Conservation (phyloP, 495 filamentous ascomycete genomes). For the Chaetomium cochliodes region DNA sequence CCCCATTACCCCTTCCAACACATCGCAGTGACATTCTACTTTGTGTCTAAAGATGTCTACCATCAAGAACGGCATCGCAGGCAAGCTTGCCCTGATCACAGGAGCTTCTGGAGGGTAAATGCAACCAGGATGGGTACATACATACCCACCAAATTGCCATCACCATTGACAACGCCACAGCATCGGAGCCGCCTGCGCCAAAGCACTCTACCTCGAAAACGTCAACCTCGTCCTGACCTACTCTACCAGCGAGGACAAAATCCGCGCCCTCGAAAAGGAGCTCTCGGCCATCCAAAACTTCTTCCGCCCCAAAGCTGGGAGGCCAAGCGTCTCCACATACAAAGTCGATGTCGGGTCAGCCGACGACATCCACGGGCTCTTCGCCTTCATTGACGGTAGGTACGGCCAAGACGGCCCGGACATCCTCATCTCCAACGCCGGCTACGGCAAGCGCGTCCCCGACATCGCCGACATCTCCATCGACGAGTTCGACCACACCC, state of each 20-base stretch:
- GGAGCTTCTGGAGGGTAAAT: slow-evolving; percentile 65
- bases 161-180: slow-evolving; percentile 31
- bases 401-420: slow-evolving; percentile 57
- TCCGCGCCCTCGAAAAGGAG: slow-evolving; percentile 47
- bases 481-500: slow-evolving; percentile 66
- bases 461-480: slow-evolving; percentile 41
- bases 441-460: slow-evolving; percentile 36
- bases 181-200: slow-evolving; percentile 61
- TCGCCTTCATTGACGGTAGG: slow-evolving; percentile 49
- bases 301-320: too few relatives aligned
- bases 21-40: background rate
- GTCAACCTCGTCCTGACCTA: slow-evolving; percentile 62
- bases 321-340: slow-evolving; percentile 59
- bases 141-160: background rate
- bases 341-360: slow-evolving; percentile 56
- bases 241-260: slow-evolving; percentile 49
- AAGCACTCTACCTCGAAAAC: slow-evolving; percentile 53
- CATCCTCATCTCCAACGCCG: slow-evolving; percentile 57
- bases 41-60: slow-evolving; percentile 20
- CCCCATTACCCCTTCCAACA: background rate
- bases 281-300: slow-evolving; percentile 24
- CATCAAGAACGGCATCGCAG: slow-evolving; percentile 53
- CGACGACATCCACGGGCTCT: slow-evolving; percentile 52
- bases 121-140: background rate
- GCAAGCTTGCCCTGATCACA: slow-evolving; percentile 62